Conservation (phyloP, 2,329 filamentous ascomycete species). For the Helicocarpus griseus region DNA sequence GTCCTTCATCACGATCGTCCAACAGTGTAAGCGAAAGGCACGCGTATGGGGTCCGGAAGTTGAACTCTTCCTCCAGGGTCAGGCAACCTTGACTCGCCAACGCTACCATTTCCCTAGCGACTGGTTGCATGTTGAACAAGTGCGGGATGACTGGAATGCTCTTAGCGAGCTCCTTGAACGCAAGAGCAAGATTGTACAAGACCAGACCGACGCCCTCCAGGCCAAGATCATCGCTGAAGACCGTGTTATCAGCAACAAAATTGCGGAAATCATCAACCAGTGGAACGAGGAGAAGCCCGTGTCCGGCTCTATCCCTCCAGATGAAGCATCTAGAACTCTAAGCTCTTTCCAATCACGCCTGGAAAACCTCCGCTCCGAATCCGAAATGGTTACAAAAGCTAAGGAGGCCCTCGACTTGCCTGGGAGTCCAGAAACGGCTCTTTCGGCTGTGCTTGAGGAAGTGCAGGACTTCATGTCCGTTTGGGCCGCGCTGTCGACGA, state of each 20-base stretch:
- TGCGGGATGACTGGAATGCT: constrained; percentile 91
- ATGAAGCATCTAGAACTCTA: constrained; percentile 75
- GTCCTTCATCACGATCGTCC: constrained; percentile 95
- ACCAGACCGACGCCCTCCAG: constrained; percentile 87
- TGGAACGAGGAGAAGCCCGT: constrained; percentile 98
- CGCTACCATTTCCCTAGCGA: constrained; percentile 88
- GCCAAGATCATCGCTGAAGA: constrained; percentile 95
- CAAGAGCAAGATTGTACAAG: constrained; percentile 90
- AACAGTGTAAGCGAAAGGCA: constrained; percentile 89
- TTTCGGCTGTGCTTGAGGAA: constrained; percentile 82
- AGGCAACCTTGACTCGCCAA: constrained; percentile 82
- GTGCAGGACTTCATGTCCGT: constrained; percentile 98
- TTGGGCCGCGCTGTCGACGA: constrained; percentile 89
- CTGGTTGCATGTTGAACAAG: constrained; percentile 92
- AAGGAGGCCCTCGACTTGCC: constrained; percentile 94
- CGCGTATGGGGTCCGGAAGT: constrained; percentile 93
- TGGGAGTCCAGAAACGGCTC: constrained; percentile 65
- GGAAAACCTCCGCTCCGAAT: constrained; percentile 74
- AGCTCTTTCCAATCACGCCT: constrained; percentile 75
- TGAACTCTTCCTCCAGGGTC: constrained; percentile 88
- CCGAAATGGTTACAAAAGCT: constrained; percentile 87
- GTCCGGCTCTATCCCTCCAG: constrained; percentile 83
- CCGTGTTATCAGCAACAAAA: constrained; percentile 79
- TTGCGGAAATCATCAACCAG: constrained; percentile 69
- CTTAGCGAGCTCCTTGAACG: constrained; percentile 84